Conservation (phyloP, 441 rosid genomes). For the Dalechampia spathulata region DNA sequence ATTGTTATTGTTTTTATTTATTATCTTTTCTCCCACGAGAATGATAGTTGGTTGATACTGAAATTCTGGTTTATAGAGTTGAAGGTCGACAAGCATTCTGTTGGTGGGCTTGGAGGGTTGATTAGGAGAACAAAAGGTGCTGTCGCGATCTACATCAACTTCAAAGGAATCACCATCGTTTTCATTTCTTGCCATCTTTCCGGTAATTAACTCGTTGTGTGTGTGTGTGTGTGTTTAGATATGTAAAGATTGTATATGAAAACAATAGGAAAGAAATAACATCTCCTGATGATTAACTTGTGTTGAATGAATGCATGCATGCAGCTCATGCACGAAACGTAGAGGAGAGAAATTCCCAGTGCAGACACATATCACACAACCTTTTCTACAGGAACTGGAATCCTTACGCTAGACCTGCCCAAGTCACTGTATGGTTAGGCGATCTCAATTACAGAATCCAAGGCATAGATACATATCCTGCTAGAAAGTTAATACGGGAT, state of each 20-base stretch:
- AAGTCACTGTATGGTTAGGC: constrained; percentile 62
- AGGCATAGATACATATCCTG: constrained; percentile 41
- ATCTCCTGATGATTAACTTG: not conserved
- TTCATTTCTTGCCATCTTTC: constrained; percentile 77
- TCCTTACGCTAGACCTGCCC: constrained; percentile 33
- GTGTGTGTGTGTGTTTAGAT: too few species aligned
- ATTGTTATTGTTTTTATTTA: too few species aligned
- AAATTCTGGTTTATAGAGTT: constrained; percentile 26
- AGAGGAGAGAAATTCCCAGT: constrained; percentile 48
- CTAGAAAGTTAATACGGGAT: constrained; percentile 40
- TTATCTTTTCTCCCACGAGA: too few species aligned
- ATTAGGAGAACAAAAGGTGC: constrained; percentile 69
- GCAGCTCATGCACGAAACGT: constrained; percentile 66
- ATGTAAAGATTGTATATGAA: too few species aligned
- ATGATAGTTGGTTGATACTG: not conserved
- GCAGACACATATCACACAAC: constrained; percentile 42
- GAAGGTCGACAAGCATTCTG: constrained; percentile 47
- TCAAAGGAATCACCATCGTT: constrained; percentile 46
- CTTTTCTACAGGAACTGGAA: constrained; percentile 36
- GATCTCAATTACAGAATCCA: constrained; percentile 65
- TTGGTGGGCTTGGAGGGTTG: constrained; percentile 63
- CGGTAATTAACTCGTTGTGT: too few species aligned
- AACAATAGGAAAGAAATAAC: too few species aligned
- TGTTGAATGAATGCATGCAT: not conserved
- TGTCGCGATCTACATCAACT: constrained; percentile 52